Percentiles rank a stretch among this genome's conserved stretches.
Conservation (phyloP, 768 basidiomycete species). For the Phylloporus sp. region DNA sequence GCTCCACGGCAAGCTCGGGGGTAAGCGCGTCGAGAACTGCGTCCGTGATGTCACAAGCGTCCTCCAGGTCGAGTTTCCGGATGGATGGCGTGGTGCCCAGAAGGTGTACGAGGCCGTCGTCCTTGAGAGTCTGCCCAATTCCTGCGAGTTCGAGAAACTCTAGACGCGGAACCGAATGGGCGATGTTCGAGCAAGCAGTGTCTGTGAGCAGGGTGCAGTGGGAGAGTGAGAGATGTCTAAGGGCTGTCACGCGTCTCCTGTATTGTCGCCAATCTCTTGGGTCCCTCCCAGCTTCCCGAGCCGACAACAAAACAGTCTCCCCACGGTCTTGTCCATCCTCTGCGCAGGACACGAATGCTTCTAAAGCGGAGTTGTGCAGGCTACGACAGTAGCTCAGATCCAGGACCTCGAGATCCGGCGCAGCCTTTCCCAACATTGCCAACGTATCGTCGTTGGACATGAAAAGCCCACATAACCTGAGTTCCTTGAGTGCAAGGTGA, state of each 20-base stretch:
- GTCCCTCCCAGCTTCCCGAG: conserved; percentile 65
- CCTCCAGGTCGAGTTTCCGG: conserved; percentile 80
- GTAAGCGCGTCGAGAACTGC: conserved; percentile 64
- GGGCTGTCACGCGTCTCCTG: conserved; percentile 58
- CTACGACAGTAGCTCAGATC: conserved; percentile 73
- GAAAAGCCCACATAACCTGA: conserved; percentile 67
- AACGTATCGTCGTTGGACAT: conserved; percentile 58
- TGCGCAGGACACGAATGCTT: conserved; percentile 62
- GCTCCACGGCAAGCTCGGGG: conserved; percentile 29
- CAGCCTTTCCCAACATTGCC: conserved; percentile 59
- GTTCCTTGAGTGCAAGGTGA: conserved; percentile 51
- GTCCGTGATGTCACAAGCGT: conserved; percentile 72
- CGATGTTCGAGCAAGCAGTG: conserved; percentile 67
- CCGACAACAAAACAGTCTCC: conserved; percentile 49
- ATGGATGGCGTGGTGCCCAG: conserved; percentile 68
- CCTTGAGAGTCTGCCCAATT: conserved; percentile 63
- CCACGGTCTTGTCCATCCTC: conserved; percentile 23
- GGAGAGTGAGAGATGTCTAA: conserved; percentile 75
- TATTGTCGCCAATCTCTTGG: conserved; percentile 45
- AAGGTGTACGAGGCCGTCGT: conserved; percentile 71
- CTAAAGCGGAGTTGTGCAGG: conserved; percentile 71
- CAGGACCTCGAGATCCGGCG: conserved; percentile 71
- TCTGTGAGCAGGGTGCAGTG: conserved; percentile 70
- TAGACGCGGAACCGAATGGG: conserved; percentile 64
- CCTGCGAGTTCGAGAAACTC: conserved; percentile 78